These are phyloP conservation scores for Calonectria multiphialidica DNA, from an alignment of 2,329 filamentous ascomycete genomes.

Conservation along the genomic window DNA sequence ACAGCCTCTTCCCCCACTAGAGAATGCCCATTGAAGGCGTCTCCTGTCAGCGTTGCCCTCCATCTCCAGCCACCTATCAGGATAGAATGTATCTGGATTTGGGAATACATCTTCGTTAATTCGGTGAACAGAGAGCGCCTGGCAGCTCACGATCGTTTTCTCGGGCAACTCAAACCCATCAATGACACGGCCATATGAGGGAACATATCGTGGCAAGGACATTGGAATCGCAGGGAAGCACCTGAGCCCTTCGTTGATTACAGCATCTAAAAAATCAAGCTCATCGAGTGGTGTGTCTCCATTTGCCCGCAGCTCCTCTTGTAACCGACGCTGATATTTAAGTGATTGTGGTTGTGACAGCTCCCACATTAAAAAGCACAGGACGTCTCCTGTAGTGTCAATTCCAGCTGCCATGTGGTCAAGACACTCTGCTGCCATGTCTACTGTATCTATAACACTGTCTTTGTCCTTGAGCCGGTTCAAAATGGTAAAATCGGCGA, in stretches of 20 bases:
- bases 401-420: slow-evolving; percentile 81
- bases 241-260: slow-evolving; percentile 72
- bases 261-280: slow-evolving; percentile 71
- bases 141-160: slow-evolving; percentile 69
- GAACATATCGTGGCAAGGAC: slow-evolving; percentile 73
- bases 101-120: slow-evolving; percentile 78
- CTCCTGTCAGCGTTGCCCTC: slow-evolving; percentile 80
- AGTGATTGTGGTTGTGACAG: slow-evolving; percentile 71
- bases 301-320: slow-evolving; percentile 62
- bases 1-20: slow-evolving; percentile 74
- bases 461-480: slow-evolving; percentile 68
- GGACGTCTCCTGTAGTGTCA: slow-evolving; percentile 77
- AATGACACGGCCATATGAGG: slow-evolving; percentile 64
- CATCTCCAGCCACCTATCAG: slow-evolving; percentile 84
- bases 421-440: slow-evolving; percentile 76
- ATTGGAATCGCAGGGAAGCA: slow-evolving; percentile 76
- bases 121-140: slow-evolving; percentile 71
- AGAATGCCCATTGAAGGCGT: slow-evolving; percentile 74
- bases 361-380: slow-evolving; percentile 80
- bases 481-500: slow-evolving; percentile 68
- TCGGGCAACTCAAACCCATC: slow-evolving; percentile 67
- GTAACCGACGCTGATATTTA: slow-evolving; percentile 63
- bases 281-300: slow-evolving; percentile 58
- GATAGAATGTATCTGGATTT: slow-evolving; percentile 81
- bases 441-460: slow-evolving; percentile 59